Conservation (phyloP, 2,329 filamentous ascomycete genomes). For the Exophiala dermatitidis region DNA sequence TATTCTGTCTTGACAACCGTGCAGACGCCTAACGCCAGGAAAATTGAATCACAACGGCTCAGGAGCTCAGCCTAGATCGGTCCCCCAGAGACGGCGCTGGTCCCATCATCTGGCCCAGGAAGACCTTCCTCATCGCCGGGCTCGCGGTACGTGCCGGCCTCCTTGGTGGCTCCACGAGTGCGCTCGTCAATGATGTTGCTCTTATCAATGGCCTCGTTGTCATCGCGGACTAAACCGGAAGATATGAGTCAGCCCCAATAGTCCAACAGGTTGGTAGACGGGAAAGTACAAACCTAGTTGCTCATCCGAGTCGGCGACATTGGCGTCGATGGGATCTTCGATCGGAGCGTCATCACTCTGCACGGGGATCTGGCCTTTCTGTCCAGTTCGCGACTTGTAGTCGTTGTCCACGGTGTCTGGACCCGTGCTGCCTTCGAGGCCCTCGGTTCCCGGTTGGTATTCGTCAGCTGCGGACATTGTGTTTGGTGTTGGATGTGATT, state of each 20-base stretch:
- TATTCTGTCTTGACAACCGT: too few species aligned
- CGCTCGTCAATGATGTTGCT: conserved; percentile 43
- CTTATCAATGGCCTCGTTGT: conserved; percentile 35
- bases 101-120: conserved; percentile 27
- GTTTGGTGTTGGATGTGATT: background rate
- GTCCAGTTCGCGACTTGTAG: conserved; percentile 43
- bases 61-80: background rate
- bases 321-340: conserved; percentile 40
- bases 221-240: conserved; percentile 31
- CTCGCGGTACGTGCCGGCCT: conserved; percentile 42
- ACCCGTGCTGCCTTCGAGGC: conserved; percentile 8
- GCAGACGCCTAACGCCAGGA: too few species aligned
- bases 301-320: conserved; percentile 42
- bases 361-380: conserved; percentile 40
- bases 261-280: background rate
- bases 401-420: conserved; percentile 36
- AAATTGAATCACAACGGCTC: too few species aligned
- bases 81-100: conserved; percentile 11
- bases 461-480: conserved; percentile 19
- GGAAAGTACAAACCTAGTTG: conserved; percentile 38
- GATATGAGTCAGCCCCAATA: background rate
- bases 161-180: conserved; percentile 43
- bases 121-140: conserved; percentile 48
- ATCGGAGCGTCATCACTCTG: conserved; percentile 42
- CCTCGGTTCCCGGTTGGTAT: conserved; percentile 14